These are phyloP conservation scores for Yamadazyma blattariae DNA, from an alignment of 1,139 yeast genomes.

Conservation along the genomic window DNA sequence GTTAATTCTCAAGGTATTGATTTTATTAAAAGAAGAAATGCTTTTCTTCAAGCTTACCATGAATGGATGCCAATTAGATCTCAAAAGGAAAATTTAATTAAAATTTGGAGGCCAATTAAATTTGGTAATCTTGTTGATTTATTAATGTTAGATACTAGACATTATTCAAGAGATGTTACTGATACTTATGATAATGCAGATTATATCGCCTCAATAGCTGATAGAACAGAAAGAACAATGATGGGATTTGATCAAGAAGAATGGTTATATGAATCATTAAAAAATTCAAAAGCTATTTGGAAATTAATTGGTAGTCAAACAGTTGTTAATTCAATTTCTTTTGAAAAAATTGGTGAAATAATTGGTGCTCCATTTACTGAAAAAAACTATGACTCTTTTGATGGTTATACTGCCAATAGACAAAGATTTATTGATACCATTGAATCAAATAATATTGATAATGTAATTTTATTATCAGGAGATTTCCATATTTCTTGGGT, in stretches of 20 bases:
- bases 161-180: slow-evolving; percentile 2
- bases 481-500: slow-evolving; percentile 3
- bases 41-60: slow-evolving; percentile 1
- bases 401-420: slow-evolving; percentile 2
- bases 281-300: slow-evolving; percentile 1
- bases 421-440: slow-evolving; percentile 2
- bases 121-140: slow-evolving; percentile 1
- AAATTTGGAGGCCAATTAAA: slow-evolving; percentile 1
- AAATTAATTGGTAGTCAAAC: slow-evolving; percentile 3
- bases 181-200: slow-evolving; percentile 1
- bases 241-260: slow-evolving; percentile 3
- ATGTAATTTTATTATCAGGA: slow-evolving; percentile 1
- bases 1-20: slow-evolving; percentile 1
- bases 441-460: background rate
- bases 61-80: slow-evolving; percentile 3
- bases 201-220: slow-evolving; percentile 1
- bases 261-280: slow-evolving; percentile 1
- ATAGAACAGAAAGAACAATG: slow-evolving; percentile 2
- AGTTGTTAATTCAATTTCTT: slow-evolving; percentile 1
- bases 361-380: slow-evolving; percentile 1
- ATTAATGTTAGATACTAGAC: slow-evolving; percentile 2
- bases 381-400: slow-evolving; percentile 1
- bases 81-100: background rate
- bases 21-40: background rate
- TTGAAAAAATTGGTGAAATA: slow-evolving; percentile 1